A percentile compares a stretch with the other conserved stretches of the same genome.
These are phyloP conservation scores for Phytopythium kandeliae DNA, from an alignment of 352 stramenopile genomes.

Conservation along the genomic window DNA sequence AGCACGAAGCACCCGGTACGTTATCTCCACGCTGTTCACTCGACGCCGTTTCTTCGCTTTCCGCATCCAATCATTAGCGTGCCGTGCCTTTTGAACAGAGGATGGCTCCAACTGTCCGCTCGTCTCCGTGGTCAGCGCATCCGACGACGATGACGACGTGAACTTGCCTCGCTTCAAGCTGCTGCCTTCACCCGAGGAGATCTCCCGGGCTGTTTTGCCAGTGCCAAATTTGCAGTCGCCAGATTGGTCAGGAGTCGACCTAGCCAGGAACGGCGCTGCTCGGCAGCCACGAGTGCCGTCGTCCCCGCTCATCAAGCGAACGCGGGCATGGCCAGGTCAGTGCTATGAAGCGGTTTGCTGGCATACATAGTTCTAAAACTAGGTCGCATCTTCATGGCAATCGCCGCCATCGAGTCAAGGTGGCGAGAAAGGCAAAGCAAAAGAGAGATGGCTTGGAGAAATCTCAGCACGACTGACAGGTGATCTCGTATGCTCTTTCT, in stretches of 20 bases:
- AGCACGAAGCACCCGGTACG: conserved; percentile 19
- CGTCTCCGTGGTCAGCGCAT: background rate
- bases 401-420: background rate
- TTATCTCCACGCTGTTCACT: background rate
- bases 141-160: conserved; percentile 2
- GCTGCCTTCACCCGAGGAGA: conserved; percentile 1
- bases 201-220: background rate
- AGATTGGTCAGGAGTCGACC: background rate
- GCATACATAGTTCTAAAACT: conserved; percentile 1
- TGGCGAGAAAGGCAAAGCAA: conserved; percentile 1
- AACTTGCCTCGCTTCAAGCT: conserved; percentile 3
- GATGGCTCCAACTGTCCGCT: background rate
- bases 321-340: background rate
- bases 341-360: background rate
- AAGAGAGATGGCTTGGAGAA: background rate
- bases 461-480: background rate
- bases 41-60: background rate
- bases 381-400: conserved; percentile 1
- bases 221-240: background rate
- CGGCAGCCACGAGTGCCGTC: background rate
- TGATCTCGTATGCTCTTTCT: background rate
- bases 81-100: too few relatives aligned
- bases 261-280: background rate
- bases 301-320: background rate
- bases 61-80: too few relatives aligned